Evolutionary conservation across 345 rosid species (phyloP).

Genomic region (Streptanthus diversifolius): DNA sequence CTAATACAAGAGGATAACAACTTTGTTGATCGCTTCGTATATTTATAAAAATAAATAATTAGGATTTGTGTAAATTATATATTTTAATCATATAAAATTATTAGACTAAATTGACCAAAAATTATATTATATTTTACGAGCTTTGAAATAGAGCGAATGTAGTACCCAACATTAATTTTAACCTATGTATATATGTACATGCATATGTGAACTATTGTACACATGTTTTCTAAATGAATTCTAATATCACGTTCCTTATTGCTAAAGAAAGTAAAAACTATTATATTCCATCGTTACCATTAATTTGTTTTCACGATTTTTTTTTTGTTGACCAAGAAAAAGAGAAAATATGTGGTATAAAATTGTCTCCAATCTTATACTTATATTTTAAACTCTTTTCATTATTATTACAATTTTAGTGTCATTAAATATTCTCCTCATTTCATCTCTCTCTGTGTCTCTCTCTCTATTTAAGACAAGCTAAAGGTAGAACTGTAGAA

Average conservation of each 20-base stretch:
- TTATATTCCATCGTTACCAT: not conserved
- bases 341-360: not conserved
- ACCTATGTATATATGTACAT: no score
- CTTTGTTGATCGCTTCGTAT: no score
- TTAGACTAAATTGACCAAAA: no score
- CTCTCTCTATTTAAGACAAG: constrained; percentile 32
- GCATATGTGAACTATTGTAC: no score
- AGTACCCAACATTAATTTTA: no score
- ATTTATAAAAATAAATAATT: no score
- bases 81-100: no score
- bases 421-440: not conserved
- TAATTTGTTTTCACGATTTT: not conserved
- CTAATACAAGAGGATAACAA: no score
- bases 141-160: no score
- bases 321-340: not conserved
- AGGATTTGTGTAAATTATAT: no score
- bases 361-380: not conserved
- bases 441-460: not conserved
- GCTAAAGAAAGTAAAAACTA: not conserved
- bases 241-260: no score
- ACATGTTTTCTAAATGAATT: not conserved
- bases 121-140: no score
- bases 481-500: constrained; percentile 25
- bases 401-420: not conserved
- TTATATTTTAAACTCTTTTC: not conserved